These are phyloP conservation scores for Dioszegia hungarica DNA, from an alignment of 768 basidiomycete genomes.

Conservation along the genomic window DNA sequence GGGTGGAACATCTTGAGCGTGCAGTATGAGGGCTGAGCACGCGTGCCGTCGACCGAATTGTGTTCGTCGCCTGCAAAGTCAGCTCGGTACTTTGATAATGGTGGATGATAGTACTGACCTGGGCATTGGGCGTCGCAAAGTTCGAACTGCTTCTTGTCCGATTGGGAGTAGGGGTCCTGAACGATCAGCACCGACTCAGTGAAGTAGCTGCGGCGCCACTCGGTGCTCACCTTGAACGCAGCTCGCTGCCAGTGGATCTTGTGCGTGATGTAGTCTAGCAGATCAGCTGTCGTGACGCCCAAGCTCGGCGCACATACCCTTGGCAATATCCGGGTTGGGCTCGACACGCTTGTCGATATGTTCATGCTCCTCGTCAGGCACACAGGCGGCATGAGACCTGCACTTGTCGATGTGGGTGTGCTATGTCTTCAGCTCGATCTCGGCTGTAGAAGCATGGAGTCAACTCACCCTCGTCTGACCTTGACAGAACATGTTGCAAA, in stretches of 20 bases:
- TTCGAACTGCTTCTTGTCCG: neutral
- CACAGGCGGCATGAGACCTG: neutral
- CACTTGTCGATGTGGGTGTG: neutral
- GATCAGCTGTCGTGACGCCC: neutral
- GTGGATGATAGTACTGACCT: neutral
- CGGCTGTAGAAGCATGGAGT: neutral
- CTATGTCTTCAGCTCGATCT: neutral
- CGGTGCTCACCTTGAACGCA: neutral
- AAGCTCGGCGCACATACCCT: neutral
- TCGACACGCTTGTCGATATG: neutral
- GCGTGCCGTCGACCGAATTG: neutral
- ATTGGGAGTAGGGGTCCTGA: neutral
- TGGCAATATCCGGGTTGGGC: neutral
- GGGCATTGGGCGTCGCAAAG: neutral
- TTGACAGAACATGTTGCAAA: conserved; percentile 1
- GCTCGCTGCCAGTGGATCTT: neutral
- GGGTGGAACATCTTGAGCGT: neutral
- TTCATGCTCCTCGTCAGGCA: neutral
- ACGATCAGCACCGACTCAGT: neutral
- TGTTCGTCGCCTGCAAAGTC: neutral
- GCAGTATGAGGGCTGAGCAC: neutral
- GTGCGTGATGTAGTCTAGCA: neutral
- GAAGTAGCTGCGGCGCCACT: neutral
- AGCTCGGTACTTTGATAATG: no score
- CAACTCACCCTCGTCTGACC: neutral